Conservation (phyloP, 805 yeast species). For the Kurtzmaniella cleridarum region DNA sequence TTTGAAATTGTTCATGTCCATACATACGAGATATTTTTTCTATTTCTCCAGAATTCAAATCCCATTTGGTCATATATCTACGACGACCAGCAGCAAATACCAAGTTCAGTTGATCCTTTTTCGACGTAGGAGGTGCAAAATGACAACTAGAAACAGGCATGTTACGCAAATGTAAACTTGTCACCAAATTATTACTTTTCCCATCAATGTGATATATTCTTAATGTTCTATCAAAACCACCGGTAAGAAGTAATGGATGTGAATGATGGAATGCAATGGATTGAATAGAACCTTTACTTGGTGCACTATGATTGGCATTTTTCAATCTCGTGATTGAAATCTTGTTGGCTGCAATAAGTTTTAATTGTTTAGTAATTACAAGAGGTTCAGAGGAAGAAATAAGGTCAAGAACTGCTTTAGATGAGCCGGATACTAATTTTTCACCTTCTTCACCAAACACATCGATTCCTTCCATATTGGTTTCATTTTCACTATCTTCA, state of each 20-base stretch:
- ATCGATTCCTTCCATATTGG: constrained; percentile 18
- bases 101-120: constrained; percentile 23
- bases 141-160: constrained; percentile 76
- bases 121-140: constrained; percentile 38
- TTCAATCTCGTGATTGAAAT: constrained; percentile 77
- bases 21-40: constrained; percentile 86
- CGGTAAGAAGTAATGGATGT: constrained; percentile 79
- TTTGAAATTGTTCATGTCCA: constrained; percentile 84
- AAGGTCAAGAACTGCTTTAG: constrained; percentile 28
- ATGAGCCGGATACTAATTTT: constrained; percentile 6
- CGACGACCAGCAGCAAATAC: constrained; percentile 89
- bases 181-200: constrained; percentile 69
- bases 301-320: constrained; percentile 73
- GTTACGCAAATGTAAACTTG: constrained; percentile 72
- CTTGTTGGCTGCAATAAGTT: constrained; percentile 61
- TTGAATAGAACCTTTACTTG: constrained; percentile 79
- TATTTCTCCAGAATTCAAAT: constrained; percentile 59
- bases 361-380: constrained; percentile 39
- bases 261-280: constrained; percentile 77
- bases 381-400: constrained; percentile 32
- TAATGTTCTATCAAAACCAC: constrained; percentile 87
- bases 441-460: constrained; percentile 15
- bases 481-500: constrained; percentile 13
- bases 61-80: constrained; percentile 90
- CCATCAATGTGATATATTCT: constrained; percentile 91